A percentile compares a stretch with the other conserved stretches of the same genome.
Conservation (phyloP, 352 stramenopile species). For the Phytophthora fragariaefolia region DNA sequence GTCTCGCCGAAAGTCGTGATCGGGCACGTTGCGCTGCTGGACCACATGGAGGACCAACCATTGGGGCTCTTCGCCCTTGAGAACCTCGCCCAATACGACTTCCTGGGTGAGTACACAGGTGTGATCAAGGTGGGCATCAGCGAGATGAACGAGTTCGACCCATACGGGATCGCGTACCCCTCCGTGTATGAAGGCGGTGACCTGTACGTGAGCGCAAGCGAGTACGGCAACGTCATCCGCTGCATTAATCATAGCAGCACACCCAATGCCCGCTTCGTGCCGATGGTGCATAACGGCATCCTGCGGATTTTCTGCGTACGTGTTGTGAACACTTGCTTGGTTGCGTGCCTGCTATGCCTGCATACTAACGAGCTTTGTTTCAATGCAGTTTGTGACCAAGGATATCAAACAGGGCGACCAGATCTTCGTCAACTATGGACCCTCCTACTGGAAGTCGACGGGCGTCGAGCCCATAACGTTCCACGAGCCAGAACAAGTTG, state of each 20-base stretch:
- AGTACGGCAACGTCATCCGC: slow-evolving; percentile 81
- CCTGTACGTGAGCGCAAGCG: slow-evolving; percentile 69
- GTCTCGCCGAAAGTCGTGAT: slow-evolving; percentile 61
- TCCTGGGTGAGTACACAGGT: slow-evolving; percentile 76
- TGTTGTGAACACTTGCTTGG: not conserved
- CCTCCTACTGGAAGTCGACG: slow-evolving; percentile 74
- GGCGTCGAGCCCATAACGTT: slow-evolving; percentile 57
- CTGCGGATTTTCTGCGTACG: slow-evolving; percentile 82
- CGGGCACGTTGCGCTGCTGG: slow-evolving; percentile 59
- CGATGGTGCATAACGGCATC: slow-evolving; percentile 69
- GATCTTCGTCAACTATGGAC: slow-evolving; percentile 81
- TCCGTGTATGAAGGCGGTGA: slow-evolving; percentile 71
- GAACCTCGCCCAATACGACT: slow-evolving; percentile 46
- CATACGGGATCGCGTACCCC: slow-evolving; percentile 77
- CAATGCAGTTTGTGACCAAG: slow-evolving; percentile 57
- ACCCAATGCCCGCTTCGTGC: slow-evolving; percentile 68
- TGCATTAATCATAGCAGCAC: slow-evolving; percentile 80
- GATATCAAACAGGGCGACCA: slow-evolving; percentile 56
- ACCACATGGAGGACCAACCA: slow-evolving; percentile 50
- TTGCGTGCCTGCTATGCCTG: not conserved
- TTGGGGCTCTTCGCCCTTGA: slow-evolving; percentile 71
- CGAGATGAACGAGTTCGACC: slow-evolving; percentile 51
- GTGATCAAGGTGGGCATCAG: slow-evolving; percentile 61
- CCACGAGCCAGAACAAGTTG: slow-evolving; percentile 20
- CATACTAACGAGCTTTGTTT: slow-evolving; percentile 9